Base-by-base conservation (phyloP, 1,284 basidiomycete genomes). In the Apiotrichum domesticum region DNA sequence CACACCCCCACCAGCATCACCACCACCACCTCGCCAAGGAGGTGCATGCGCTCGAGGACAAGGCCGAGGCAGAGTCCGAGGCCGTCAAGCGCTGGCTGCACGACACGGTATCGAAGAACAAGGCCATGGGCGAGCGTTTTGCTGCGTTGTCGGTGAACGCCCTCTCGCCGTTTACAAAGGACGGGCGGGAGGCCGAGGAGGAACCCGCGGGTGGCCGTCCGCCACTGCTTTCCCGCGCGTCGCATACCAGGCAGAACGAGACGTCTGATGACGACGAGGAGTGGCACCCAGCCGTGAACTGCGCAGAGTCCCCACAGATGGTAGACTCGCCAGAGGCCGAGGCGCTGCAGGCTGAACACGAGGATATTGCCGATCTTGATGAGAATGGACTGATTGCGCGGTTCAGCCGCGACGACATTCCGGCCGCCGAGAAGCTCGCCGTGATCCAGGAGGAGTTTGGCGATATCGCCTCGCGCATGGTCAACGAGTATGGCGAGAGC, bases 401-500 rank as follows among this genome's bases (percentile, higher is more conserved):
- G 44, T 50, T 58, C 41, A 46, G 46, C 49, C 47, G 52, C 46
- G 54, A 59, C 47, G 57, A 69, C 32, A 57, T 67, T 3, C 51
- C 70, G n/a, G 64, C 67, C n/a, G 61, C 63, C 11, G 68, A 73
- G 51, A 77, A 75, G 62, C 50, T 76, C 32, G 55, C 51, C 4
- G 71, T 70, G n/a, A 76, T 78, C 46, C 55, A 61, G 2, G 72
- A 71, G 35, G 73, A 76, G 54, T 78, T 76, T 63, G 77, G 77
- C 3, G 66, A 70, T 43, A 66, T 74, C 29, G 68, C 67, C 10
- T 15, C 64, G 70, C 37, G 72, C 79, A 65, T 70, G 50, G 82
- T 84, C 63, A 82, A 84, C 56, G 80, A 79, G 0, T 62, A 79
- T 3, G 71, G 83, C 6, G 54, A 53, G 10, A 66, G 68, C 1